Evolutionary conservation across 1,284 basidiomycete species (phyloP), one percentile per base, ranked within the genome.

Genomic region (Gomphus bonarii): DNA sequence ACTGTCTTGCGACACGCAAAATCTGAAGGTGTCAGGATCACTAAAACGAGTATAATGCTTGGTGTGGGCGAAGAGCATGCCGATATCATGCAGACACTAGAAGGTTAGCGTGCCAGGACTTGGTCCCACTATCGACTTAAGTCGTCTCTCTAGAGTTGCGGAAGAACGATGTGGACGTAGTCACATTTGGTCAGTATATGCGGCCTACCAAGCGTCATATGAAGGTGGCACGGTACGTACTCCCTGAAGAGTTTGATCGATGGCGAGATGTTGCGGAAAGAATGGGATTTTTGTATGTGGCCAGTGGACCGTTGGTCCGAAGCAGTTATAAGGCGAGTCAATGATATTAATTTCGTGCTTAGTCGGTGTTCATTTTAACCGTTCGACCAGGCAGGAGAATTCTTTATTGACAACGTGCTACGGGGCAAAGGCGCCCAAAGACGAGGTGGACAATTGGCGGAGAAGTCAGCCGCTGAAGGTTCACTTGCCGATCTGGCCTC

Each of bases 151-250:
- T 67, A 92, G 95, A 95, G 63, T 79, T 99, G 3, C 85, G 95
- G 44, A 86, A 85, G 61, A 77, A 83, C 40, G 79, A 93, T 61
- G 95, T 99, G 36, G 95, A 99, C 67, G 95, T 99, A 9, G 95
- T 99, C 33, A 99, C 97, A 0, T 98, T 99, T 68, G 97, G 97
- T 1, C 97, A 99, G 74, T 99, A 99, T 73, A 99, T 99, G 97
- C 86, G 97, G 48, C 97, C 97, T 1, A 99, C 97, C 1, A 99
- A 99, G 72, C 80, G 87, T 35, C 97, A 99, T 71, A 99, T 99
- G 97, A 99, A 98, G 72, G 97, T 99, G 7, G 86, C 93, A 63
- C 87, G 91, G 22, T 99, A 99, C 66, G 93, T 99, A 16, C 81
- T 90, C 61, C 97, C 97, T 0, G 81, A 83, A 2, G 95, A 97